These are phyloP conservation scores for Colletotrichum aenigma DNA, from an alignment of 2,329 filamentous ascomycete species.

Conservation along the genomic window DNA sequence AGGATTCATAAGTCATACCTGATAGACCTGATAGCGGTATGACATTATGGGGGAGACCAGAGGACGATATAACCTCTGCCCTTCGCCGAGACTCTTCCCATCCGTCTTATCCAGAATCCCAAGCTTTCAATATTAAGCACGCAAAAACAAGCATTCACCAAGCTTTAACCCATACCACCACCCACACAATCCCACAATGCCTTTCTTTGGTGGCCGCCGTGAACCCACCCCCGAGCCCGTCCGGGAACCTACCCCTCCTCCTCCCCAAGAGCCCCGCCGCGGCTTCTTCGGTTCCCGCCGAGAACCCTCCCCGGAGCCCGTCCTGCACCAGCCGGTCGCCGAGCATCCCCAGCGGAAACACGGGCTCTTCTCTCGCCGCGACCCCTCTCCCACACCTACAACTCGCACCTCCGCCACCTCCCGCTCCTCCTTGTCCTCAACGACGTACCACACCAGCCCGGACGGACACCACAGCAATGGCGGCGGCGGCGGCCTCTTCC, in stretches of 20 bases:
- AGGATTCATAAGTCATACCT: neutral
- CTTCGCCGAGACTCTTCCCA: neutral
- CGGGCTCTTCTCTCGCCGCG: constrained; percentile 40
- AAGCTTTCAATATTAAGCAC: neutral
- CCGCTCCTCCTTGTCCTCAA: constrained; percentile 17
- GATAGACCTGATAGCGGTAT: neutral
- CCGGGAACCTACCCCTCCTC: constrained; percentile 31
- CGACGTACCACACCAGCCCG: constrained; percentile 26
- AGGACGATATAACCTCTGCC: constrained; percentile 5
- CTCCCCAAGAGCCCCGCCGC: constrained; percentile 25
- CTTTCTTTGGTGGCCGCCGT: constrained; percentile 28
- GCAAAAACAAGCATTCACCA: constrained; percentile 4
- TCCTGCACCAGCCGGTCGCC: constrained; percentile 30
- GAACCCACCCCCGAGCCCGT: constrained; percentile 31
- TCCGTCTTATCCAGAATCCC: constrained; percentile 19
- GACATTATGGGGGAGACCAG: neutral
- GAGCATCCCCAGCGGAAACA: constrained; percentile 28
- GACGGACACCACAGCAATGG: constrained; percentile 10
- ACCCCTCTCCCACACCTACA: constrained; percentile 26
- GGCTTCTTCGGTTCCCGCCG: constrained; percentile 27
- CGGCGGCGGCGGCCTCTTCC: constrained; percentile 26
- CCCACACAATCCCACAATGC: constrained; percentile 17
- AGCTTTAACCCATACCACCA: neutral
- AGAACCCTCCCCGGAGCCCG: constrained; percentile 30
- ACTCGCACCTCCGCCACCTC: constrained; percentile 27